Conservation (phyloP, 495 filamentous ascomycete species). For the Trichoderma virens region DNA sequence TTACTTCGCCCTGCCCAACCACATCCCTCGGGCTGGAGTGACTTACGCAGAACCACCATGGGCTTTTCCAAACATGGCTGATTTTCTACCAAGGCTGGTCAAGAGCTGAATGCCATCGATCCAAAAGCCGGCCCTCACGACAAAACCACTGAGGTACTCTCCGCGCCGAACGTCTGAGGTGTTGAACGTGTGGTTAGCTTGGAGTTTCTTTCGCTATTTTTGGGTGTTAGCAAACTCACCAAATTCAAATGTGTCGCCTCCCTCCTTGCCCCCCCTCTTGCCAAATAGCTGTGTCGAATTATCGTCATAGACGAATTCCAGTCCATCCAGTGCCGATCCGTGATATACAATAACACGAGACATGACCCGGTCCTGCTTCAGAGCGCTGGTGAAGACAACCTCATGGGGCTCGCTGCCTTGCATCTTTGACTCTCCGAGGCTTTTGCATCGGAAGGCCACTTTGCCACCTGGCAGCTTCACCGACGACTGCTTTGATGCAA, state of each 20-base stretch:
- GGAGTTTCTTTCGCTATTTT: neutral
- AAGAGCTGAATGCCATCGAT: constrained; percentile 88
- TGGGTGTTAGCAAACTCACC: constrained; percentile 41
- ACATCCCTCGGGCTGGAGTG: constrained; percentile 6
- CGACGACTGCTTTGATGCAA: constrained; percentile 62
- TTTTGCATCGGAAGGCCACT: constrained; percentile 66
- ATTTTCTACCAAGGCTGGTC: constrained; percentile 79
- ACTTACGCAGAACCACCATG: constrained; percentile 75
- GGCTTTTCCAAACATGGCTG: constrained; percentile 75
- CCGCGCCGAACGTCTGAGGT: constrained; percentile 69
- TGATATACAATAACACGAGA: constrained; percentile 70
- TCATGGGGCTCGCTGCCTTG: constrained; percentile 65
- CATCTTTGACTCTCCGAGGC: constrained; percentile 66
- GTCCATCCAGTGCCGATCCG: constrained; percentile 68
- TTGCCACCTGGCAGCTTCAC: constrained; percentile 59
- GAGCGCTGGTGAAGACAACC: constrained; percentile 62
- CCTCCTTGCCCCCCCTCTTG: constrained; percentile 65
- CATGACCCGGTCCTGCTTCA: constrained; percentile 64
- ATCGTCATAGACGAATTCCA: constrained; percentile 94
- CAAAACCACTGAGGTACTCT: constrained; percentile 83
- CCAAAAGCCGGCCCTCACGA: constrained; percentile 72
- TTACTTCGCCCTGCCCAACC: neutral
- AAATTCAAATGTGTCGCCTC: constrained; percentile 69
- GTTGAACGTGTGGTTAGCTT: constrained; percentile 20
- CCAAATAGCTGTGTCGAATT: constrained; percentile 82